Evolutionary conservation across 2,329 filamentous ascomycete genomes (phyloP), one percentile per base, ranked within the genome.

Genomic region (Lasiodiplodia sp.): DNA sequence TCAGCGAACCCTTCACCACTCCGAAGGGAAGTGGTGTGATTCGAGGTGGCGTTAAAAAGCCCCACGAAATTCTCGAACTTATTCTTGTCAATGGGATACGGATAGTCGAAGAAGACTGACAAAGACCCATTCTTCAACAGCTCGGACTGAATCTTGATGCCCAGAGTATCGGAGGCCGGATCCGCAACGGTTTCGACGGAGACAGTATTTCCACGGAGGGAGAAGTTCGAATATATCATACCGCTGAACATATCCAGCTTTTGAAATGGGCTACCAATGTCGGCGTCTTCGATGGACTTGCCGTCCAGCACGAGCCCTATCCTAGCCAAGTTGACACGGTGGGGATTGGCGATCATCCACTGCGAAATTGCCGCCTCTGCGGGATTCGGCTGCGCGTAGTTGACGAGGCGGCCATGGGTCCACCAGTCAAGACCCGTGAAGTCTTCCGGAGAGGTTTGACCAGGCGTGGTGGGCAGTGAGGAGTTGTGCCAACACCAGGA

Each of bases 11-110:
- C 73, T 0, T 71, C 66, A 14, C 73, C 75, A 3, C 68, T 69
- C 12, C 72, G 69, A 1, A 85, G 71, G 0, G 68, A 73, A 0
- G 84, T 86, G 2, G 73, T 79, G 70, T 86, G 84, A 16, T 80
- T 80, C 6, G 75, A 74, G 0, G 84, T 83, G 5, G 80, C 81
- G 72, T 86, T 84, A 75, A 83, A 86, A 4, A 85, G 74, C 1
- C 85, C 85, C 1, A 87, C 85, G 69, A 84, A 87, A 2, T 84
- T 84, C 47, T 87, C 84, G 68, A 87, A 87, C 71, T 87, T 86
- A 71, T 85, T 83, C 31, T 75, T 74, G 12, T 79, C 78, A 18
- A 80, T 83, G 23, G 84, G 78, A 66, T 84, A 83, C 2, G 86
- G 85, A 67, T 85, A 87, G 66, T 87, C 85, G 67, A 87, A 81